phyloP scores from a whole-genome alignment of 2,329 filamentous ascomycete genomes.

The Ceratocystis cubensis region DNA sequence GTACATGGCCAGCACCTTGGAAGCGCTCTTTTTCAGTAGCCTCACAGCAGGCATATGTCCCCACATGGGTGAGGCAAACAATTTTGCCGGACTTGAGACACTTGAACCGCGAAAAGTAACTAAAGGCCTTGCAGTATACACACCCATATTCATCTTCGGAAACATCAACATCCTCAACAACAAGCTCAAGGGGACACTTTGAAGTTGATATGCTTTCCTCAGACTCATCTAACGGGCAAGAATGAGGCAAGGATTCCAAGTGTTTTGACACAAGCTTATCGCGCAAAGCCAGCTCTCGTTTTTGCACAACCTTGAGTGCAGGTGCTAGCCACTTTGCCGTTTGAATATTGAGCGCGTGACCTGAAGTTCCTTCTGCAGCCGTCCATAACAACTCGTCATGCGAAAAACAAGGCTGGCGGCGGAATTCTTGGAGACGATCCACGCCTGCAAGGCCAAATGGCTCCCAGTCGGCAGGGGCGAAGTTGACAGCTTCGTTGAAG shows the following conservation, averaged over 20 bases:
- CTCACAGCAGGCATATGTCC: conserved; percentile 68
- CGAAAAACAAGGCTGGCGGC: conserved; percentile 89
- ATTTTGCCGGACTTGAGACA: conserved; percentile 72
- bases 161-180: conserved; percentile 59
- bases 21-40: conserved; percentile 54
- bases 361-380: conserved; percentile 65
- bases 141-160: conserved; percentile 91
- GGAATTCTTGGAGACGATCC: conserved; percentile 71
- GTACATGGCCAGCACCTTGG: conserved; percentile 54
- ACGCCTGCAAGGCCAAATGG: conserved; percentile 79
- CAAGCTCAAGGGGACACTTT: conserved; percentile 47
- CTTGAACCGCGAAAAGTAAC: conserved; percentile 80
- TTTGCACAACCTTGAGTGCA: conserved; percentile 65
- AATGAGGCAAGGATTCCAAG: conserved; percentile 40
- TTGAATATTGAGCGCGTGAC: conserved; percentile 55
- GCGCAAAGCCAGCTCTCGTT: conserved; percentile 58
- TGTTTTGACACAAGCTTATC: conserved; percentile 56
- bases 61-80: conserved; percentile 72
- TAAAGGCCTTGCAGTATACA: conserved; percentile 80
- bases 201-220: conserved; percentile 22
- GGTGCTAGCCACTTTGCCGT: conserved; percentile 93
- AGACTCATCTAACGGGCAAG: conserved; percentile 37
- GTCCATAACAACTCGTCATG: conserved; percentile 92
- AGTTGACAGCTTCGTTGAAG: conserved; percentile 97
- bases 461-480: conserved; percentile 91